Evolutionary conservation across 441 rosid species (phyloP).

Genomic region (Kokia cookei): DNA sequence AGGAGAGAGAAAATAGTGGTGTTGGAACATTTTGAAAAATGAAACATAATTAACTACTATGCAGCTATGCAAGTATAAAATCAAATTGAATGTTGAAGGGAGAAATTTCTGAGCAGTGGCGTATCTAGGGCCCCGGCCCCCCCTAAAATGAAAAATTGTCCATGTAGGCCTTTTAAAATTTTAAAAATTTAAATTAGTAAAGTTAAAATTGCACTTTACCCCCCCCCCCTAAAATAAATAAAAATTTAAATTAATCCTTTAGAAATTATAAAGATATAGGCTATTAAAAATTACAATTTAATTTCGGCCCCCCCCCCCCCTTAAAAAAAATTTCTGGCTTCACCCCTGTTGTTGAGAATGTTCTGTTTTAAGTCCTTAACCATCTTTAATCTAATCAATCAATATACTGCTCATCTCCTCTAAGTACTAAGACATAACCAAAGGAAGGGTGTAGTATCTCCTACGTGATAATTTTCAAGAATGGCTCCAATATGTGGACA

Average conservation of each 20-base stretch:
- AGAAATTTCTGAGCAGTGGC: neutral
- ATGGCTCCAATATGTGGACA: constrained; percentile 95
- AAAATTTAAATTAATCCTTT: too few relatives aligned
- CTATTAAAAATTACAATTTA: too few relatives aligned
- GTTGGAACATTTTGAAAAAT: neutral
- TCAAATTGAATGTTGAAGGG: neutral
- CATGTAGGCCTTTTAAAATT: too few relatives aligned
- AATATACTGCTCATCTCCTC: neutral
- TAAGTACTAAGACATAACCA: neutral
- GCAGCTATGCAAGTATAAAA: neutral
- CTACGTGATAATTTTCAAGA: constrained; percentile 93
- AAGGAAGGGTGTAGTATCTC: constrained; percentile 7
- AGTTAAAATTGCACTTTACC: too few relatives aligned
- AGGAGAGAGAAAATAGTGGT: neutral
- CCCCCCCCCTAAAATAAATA: too few relatives aligned
- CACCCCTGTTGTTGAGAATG: neutral
- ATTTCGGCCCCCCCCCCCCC: too few relatives aligned
- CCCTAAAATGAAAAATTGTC: too few relatives aligned
- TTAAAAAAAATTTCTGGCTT: too few relatives aligned
- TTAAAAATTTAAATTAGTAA: too few relatives aligned
- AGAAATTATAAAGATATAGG: too few relatives aligned
- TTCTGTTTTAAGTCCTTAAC: neutral
- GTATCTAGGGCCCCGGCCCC: too few relatives aligned
- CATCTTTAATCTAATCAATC: neutral
- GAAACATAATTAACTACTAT: neutral